Evolutionary conservation across 169 alveolate genomes (phyloP), one percentile per base, ranked within the genome.

Genomic region (Theileria sp.): DNA sequence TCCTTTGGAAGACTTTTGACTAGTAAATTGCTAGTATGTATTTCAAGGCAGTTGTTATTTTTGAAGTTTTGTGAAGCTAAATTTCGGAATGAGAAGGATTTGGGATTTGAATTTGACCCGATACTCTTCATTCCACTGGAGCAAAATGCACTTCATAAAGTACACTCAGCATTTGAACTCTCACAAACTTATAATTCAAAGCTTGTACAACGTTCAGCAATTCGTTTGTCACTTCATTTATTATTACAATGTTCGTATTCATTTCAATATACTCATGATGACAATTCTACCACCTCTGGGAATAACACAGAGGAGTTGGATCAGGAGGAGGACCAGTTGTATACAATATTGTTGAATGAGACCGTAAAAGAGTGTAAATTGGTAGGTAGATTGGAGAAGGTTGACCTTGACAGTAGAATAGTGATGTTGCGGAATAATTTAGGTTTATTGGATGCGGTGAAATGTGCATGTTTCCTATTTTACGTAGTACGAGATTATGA

Each of bases 41-140:
- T 85, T 19, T 69, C 82, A 34, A 70, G 89, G 30, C 89, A 83
- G 77, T 80, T 86, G 62, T 19, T 83, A 28, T 21, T 75, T 38
- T 38, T 77, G 56, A 68, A 67, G 32, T 32, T 83, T 58, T 83
- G 89, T 34, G 49, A n/a, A n/a, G 25, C 32, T 51, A 77, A 62
- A 44, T 83, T 83, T 49, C 17, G 7, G 28, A 19, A 30, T 23
- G 89, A 83, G 36, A 83, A 50, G 72, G 89, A 77, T 30, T 30
- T 77, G 0, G 89, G 89, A 7, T 83, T 83, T 56, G 73, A 26
- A 38, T 83, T 83, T 26, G 89, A 83, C 67, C 78, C 78, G 7
- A 0, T 60, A 19, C 56, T 38, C 25, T 83, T 83, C 72, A 50
- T 83, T 8, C 89, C 89, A 7, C n/a, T 75, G 17, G 0, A 7